Evolutionary conservation across 805 yeast genomes (phyloP), one percentile per base, ranked within the genome.

Genomic region (Metschnikowia orientalis): DNA sequence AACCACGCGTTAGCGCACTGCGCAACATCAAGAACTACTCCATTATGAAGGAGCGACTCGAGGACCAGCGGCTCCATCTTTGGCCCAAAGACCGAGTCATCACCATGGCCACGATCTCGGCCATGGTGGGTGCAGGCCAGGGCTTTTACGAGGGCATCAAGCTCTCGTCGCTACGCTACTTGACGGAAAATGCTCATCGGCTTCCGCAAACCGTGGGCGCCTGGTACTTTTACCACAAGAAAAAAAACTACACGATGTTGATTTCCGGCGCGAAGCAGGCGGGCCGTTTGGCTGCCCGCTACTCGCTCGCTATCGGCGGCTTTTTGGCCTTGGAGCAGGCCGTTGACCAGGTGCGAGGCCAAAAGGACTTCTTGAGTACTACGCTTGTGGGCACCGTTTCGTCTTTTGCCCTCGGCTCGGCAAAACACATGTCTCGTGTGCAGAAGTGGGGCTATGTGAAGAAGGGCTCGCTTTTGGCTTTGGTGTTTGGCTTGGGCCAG

Each of bases 221-320:
- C 0, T 86, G 95, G 95, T 86, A 81, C 51, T 81, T 80, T 53
- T 86, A 86, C 57, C 92, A 86, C 57, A 85, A 82, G 57, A 70
- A 86, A 41, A 86, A 84, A 61, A 81, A 83, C 56, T 82, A 83
- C 54, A 82, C 81, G 18, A 75, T 85, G 57, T 56, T 81, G 21
- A 65, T 72, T 37, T 63, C 65, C 17, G 85, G 84, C 1, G 57
- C 75, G 41, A 61, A 59, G 12, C 34, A 44, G 6, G 88, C 81
- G 0, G 45, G 69, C n/a, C 54, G 48, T 22, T 61, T 62, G 7
- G 71, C 59, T 0, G 25, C 45, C 22, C 34, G 41, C 46, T 62
- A 68, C 32, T 61, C 76, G 1, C 26, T 54, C 0, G 63, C 74
- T 2, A 71, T 77, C 3, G 61, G 71, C 0, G 47, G 66, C 4